Evolutionary conservation across 1,284 basidiomycete genomes (phyloP).

Genomic region (Xerocomus nothofagi): DNA sequence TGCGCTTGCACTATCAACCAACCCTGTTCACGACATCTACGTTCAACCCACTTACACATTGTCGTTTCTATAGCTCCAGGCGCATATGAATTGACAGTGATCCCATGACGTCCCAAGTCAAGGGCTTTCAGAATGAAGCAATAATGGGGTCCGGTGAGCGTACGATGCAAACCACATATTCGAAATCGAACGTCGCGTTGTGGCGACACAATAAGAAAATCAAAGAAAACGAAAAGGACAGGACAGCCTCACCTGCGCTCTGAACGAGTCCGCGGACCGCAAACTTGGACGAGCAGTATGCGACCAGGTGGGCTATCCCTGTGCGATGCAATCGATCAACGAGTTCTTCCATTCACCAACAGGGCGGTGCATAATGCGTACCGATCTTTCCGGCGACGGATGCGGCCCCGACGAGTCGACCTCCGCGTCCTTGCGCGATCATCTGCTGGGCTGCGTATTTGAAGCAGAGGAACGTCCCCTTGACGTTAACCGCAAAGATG

Average conservation of each 20-base stretch:
- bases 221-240: neutral
- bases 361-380: neutral
- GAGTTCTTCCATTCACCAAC: neutral
- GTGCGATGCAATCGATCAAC: neutral
- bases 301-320: slow-evolving; percentile 8
- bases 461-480: slow-evolving; percentile 30
- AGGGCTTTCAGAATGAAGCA: slow-evolving; percentile 3
- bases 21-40: neutral
- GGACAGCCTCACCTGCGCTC: slow-evolving; percentile 26
- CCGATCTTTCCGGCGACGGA: slow-evolving; percentile 22
- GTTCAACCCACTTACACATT: slow-evolving; percentile 13
- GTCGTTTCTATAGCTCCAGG: slow-evolving; percentile 22
- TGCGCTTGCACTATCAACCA: neutral
- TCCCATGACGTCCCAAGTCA: slow-evolving; percentile 18
- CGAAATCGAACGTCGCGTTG: slow-evolving; percentile 4
- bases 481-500: slow-evolving; percentile 14
- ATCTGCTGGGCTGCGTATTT: slow-evolving; percentile 42
- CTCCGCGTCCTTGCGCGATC: slow-evolving; percentile 43
- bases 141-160: slow-evolving; percentile 1
- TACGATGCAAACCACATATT: slow-evolving; percentile 1
- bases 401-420: slow-evolving; percentile 41
- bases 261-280: slow-evolving; percentile 44
- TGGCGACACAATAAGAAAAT: neutral
- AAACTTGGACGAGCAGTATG: slow-evolving; percentile 43
- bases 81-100: slow-evolving; percentile 24